phyloP scores from a whole-genome alignment of 1,139 yeast genomes.

The Wickerhamomyces sp. region DNA sequence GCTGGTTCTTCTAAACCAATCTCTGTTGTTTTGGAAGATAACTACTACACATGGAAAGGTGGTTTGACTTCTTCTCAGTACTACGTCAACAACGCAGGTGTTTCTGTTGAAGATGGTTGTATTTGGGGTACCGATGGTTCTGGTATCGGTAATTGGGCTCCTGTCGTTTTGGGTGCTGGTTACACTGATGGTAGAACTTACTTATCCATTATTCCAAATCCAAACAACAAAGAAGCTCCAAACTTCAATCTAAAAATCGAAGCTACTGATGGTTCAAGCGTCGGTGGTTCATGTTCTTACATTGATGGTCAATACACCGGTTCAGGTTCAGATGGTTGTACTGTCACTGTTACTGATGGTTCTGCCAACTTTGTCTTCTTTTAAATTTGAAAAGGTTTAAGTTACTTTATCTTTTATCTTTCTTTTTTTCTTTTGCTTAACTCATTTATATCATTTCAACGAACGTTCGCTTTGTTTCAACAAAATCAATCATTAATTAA shows the following conservation, averaged over 20 bases:
- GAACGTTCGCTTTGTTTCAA: too few species aligned
- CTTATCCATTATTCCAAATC: conserved; percentile 92
- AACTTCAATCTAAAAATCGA: conserved; percentile 86
- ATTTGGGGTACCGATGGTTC: conserved; percentile 82
- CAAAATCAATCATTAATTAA: too few species aligned
- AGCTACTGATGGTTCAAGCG: conserved; percentile 58
- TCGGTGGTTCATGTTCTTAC: conserved; percentile 77
- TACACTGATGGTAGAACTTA: conserved; percentile 72
- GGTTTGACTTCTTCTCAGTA: conserved; percentile 87
- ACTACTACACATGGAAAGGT: conserved; percentile 81
- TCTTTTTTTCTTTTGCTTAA: too few species aligned
- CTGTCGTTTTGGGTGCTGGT: conserved; percentile 93
- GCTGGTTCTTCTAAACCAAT: conserved; percentile 66
- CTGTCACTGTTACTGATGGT: conserved; percentile 84
- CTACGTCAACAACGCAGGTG: conserved; percentile 97
- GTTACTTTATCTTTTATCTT: too few species aligned
- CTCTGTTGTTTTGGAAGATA: conserved; percentile 72
- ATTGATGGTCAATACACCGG: conserved; percentile 75
- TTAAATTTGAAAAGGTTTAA: too few species aligned
- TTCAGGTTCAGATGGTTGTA: conserved; percentile 72
- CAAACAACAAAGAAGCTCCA: conserved; percentile 73
- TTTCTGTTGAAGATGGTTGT: conserved; percentile 84
- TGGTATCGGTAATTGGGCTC: conserved; percentile 97
- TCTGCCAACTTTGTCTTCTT: conserved; percentile 49
- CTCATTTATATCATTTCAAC: too few species aligned